Evolutionary conservation across 2,329 filamentous ascomycete species (phyloP).

Genomic region (Xylaria digitata): DNA sequence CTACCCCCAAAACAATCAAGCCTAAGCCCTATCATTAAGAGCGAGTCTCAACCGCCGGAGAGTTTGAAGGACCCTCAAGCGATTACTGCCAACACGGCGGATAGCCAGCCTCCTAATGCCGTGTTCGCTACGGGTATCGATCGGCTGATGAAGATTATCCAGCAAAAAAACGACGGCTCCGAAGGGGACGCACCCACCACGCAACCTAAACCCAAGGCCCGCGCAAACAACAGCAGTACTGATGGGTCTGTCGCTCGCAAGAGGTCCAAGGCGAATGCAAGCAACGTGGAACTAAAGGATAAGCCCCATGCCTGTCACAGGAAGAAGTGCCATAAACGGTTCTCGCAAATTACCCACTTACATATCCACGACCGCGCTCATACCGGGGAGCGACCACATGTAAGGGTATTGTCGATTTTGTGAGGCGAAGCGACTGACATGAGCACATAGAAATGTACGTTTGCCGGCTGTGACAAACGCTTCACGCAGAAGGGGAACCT

Average conservation of each 20-base stretch:
- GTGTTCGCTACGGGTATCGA: conserved; percentile 87
- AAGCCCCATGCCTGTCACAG: conserved; percentile 78
- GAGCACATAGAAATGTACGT: conserved; percentile 38
- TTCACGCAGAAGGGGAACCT: conserved; percentile 94
- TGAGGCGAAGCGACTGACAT: conserved; percentile 19
- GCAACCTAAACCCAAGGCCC: conserved; percentile 17
- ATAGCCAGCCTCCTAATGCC: conserved; percentile 61
- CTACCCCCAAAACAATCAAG: conserved; percentile 25
- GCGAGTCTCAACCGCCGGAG: conserved; percentile 30
- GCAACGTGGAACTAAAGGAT: conserved; percentile 34
- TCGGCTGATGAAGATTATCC: conserved; percentile 88
- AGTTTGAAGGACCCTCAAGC: conserved; percentile 51
- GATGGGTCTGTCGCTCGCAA: conserved; percentile 51
- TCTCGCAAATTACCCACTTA: conserved; percentile 91
- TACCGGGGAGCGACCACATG: conserved; percentile 90
- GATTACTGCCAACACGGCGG: conserved; percentile 59
- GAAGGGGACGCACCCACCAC: conserved; percentile 35
- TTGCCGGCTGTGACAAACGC: conserved; percentile 67
- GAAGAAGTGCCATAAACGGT: conserved; percentile 80
- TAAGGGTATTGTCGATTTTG: conserved; percentile 59
- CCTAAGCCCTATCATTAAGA: conserved; percentile 37
- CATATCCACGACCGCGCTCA: conserved; percentile 90
- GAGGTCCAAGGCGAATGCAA: conserved; percentile 25
- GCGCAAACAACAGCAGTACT: conserved; percentile 11
- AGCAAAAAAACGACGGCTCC: conserved; percentile 65